A percentile compares a stretch with the other conserved stretches of the same genome.
Conservation (phyloP, 495 filamentous ascomycete species). For the Amniculicola lignicola region DNA sequence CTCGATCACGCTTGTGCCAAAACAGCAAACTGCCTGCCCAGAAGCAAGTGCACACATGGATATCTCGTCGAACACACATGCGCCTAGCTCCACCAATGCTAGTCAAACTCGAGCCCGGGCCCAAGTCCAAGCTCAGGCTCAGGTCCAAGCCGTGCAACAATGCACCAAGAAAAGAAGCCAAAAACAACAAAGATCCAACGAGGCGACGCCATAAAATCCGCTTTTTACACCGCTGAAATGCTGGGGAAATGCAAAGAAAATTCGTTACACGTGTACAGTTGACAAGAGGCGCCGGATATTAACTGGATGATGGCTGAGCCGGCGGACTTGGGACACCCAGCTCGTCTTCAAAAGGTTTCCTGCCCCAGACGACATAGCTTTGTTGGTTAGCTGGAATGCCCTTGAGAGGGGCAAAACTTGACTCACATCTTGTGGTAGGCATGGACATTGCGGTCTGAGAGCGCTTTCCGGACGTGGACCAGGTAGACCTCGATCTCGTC, state of each 20-base stretch:
- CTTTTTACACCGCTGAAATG: conserved; percentile 33
- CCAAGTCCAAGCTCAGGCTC: too few relatives aligned
- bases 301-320: not conserved
- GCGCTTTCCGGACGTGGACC: conserved; percentile 42
- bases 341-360: conserved; percentile 34
- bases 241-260: conserved; percentile 15
- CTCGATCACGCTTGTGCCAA: too few relatives aligned
- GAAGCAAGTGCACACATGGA: conserved; percentile 1
- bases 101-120: too few relatives aligned
- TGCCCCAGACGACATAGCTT: conserved; percentile 41
- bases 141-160: too few relatives aligned
- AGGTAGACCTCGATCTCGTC: conserved; percentile 47
- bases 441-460: conserved; percentile 43
- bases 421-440: conserved; percentile 46
- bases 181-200: too few relatives aligned
- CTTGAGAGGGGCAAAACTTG: not conserved
- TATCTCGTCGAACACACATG: conserved; percentile 14
- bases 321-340: conserved; percentile 15
- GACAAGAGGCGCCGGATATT: not conserved
- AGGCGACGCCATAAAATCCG: too few relatives aligned
- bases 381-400: conserved; percentile 5
- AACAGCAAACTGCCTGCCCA: not conserved
- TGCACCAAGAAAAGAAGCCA: too few relatives aligned
- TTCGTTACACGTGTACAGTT: conserved; percentile 13
- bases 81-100: conserved; percentile 22